A percentile compares a stretch with the other conserved stretches of the same genome.
Conservation (phyloP, 768 basidiomycete genomes). For the Fomitopsis serialis region DNA sequence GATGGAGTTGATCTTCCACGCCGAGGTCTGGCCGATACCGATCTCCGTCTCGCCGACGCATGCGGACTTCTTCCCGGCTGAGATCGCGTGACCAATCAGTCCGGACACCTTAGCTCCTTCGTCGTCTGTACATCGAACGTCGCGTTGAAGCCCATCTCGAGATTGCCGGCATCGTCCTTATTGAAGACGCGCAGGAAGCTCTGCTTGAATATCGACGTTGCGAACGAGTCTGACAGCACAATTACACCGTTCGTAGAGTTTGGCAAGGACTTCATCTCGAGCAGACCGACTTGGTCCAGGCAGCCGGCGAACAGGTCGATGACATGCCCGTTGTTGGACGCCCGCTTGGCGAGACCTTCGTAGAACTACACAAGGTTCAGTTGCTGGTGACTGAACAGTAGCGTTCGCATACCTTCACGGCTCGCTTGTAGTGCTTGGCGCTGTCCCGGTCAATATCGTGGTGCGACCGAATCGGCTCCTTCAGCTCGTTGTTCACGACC, state of each 20-base stretch:
- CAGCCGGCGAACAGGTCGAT: slow-evolving; percentile 96
- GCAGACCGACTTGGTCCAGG: slow-evolving; percentile 93
- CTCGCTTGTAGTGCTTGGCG: slow-evolving; percentile 96
- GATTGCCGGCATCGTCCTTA: slow-evolving; percentile 87
- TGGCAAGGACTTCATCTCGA: slow-evolving; percentile 95
- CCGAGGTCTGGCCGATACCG: slow-evolving; percentile 96
- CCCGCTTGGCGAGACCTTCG: slow-evolving; percentile 89
- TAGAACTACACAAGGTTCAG: slow-evolving; percentile 66
- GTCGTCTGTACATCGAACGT: slow-evolving; percentile 99
- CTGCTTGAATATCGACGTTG: slow-evolving; percentile 98
- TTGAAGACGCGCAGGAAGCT: slow-evolving; percentile 89
- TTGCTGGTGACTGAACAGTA: neutral
- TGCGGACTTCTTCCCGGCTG: slow-evolving; percentile 91
- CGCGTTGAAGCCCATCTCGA: slow-evolving; percentile 98
- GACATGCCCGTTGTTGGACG: slow-evolving; percentile 90
- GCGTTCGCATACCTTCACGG: slow-evolving; percentile 67
- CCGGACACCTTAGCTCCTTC: slow-evolving; percentile 99
- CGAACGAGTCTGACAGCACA: slow-evolving; percentile 93
- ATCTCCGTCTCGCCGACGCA: slow-evolving; percentile 99
- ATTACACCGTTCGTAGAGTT: slow-evolving; percentile 97
- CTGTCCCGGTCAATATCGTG: slow-evolving; percentile 98
- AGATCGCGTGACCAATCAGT: slow-evolving; percentile 95
- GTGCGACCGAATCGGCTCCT: slow-evolving; percentile 96
- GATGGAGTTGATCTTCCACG: slow-evolving; percentile 94
- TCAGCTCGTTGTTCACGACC: slow-evolving; percentile 92